These are phyloP conservation scores for Pseudevernia furfuracea DNA, from an alignment of 495 filamentous ascomycete species.

Conservation along the genomic window DNA sequence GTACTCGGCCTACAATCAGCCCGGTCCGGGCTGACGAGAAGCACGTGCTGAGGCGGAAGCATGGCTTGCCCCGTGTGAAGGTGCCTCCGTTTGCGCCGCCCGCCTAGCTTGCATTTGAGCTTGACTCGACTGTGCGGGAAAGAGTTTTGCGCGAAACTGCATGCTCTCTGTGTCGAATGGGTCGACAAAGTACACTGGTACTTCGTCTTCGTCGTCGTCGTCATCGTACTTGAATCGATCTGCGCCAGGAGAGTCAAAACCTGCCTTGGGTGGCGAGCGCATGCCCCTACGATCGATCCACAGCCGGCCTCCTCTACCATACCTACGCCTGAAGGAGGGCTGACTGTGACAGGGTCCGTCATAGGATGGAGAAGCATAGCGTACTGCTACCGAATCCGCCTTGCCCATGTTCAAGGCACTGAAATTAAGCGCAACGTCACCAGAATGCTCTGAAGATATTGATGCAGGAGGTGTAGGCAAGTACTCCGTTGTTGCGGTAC, in stretches of 20 bases:
- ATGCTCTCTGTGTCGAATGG: conserved; percentile 61
- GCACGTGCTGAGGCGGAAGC: not conserved
- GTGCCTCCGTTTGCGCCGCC: conserved; percentile 21
- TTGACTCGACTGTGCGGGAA: conserved; percentile 29
- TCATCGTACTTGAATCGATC: conserved; percentile 82
- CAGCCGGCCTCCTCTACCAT: conserved; percentile 70
- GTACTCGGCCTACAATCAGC: not conserved
- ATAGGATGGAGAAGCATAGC: conserved; percentile 42
- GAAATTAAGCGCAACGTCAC: conserved; percentile 36
- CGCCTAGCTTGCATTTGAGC: conserved; percentile 40
- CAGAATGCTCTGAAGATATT: conserved; percentile 55
- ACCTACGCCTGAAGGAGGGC: conserved; percentile 59
- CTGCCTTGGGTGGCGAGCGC: conserved; percentile 28
- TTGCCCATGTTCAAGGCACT: conserved; percentile 31
- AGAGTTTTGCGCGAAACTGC: conserved; percentile 54
- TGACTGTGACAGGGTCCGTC: conserved; percentile 36
- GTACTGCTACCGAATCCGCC: conserved; percentile 38
- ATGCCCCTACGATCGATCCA: conserved; percentile 70
- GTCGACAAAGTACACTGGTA: conserved; percentile 58
- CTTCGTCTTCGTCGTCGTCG: conserved; percentile 59
- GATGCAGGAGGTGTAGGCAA: conserved; percentile 81
- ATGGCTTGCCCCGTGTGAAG: conserved; percentile 12
- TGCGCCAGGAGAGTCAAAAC: conserved; percentile 28
- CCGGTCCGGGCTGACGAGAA: conserved; percentile 10
- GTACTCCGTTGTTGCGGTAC: conserved; percentile 74